Evolutionary conservation across 1,284 basidiomycete species (phyloP), one percentile per base, ranked within the genome.

Genomic region (Moniliophthora roreri): DNA sequence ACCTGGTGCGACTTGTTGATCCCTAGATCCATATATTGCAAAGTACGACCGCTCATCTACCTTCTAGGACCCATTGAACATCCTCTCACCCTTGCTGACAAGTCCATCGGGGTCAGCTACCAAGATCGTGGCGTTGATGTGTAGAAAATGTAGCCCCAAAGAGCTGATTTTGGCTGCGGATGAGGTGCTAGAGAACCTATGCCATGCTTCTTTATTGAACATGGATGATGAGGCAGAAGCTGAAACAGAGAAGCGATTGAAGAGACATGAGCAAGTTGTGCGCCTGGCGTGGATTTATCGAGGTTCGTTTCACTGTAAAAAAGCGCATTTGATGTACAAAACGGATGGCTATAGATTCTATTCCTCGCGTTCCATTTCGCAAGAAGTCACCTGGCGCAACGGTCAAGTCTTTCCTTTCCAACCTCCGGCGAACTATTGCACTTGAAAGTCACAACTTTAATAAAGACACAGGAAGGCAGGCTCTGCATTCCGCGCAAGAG

Each of bases 151-250:
- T 21, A 78, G 74, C 51, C 71, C 84, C 0, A 87, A 85, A 60
- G 87, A 90, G 62, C 68, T 82, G 2, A 60, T 84, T 5, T 79
- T 90, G 52, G 78, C 81, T 1, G 63, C 75, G 6, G 83, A 88
- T 61, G 87, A 87, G 63, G 69, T 68, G 6, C 56, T 81, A 37
- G 88, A 88, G 62, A 67, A 65, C 15, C 53, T 88, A 5, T 62
- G 68, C 21, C 48, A 51, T 23, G 59, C 54, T 10, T 53, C 58
- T n/a, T 53, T 74, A 23, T 49, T 57, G 45, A 37, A 51, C 16
- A 66, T 68, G 6, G 63, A 63, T 3, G 67, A 73, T 4, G 65
- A 65, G 0, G 69, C 70, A 3, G 65, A 69, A 11, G 57, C 10
- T 5, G n/a, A 35, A 23, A 18, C 13, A 24, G 18, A 44, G 42